Conservation (phyloP, 176 grass and related monocot species). For the Melocanna baccifera region DNA sequence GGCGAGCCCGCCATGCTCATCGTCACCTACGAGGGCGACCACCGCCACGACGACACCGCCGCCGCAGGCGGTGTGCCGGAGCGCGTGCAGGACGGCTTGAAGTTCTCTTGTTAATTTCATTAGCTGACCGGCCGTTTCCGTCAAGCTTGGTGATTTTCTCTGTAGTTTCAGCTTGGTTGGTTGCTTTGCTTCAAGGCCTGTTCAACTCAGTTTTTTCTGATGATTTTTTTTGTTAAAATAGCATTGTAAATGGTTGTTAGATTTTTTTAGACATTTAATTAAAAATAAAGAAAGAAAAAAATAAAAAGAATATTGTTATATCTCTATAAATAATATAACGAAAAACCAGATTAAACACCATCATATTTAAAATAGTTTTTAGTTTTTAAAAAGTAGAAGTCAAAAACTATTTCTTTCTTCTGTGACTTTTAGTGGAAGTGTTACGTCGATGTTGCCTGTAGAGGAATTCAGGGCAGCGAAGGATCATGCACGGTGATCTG, state of each 20-base stretch:
- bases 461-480: background rate
- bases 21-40: conserved; percentile 67
- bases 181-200: background rate
- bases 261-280: too few species aligned
- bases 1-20: conserved; percentile 55
- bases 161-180: background rate
- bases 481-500: background rate
- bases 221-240: too few species aligned
- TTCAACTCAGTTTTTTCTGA: too few species aligned
- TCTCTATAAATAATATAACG: too few species aligned
- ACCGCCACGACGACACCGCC: conserved; percentile 30
- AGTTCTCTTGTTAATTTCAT: background rate
- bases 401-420: too few species aligned
- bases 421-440: background rate
- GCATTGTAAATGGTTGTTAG: too few species aligned
- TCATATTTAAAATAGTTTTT: too few species aligned
- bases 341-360: too few species aligned
- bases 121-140: background rate
- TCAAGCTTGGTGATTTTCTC: background rate
- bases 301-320: too few species aligned
- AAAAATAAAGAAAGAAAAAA: too few species aligned
- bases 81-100: background rate
- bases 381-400: too few species aligned
- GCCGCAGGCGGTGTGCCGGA: background rate
- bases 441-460: conserved; percentile 3